Evolutionary conservation across 306 rosid genomes (phyloP).

Genomic region (Sicyos baderoa): DNA sequence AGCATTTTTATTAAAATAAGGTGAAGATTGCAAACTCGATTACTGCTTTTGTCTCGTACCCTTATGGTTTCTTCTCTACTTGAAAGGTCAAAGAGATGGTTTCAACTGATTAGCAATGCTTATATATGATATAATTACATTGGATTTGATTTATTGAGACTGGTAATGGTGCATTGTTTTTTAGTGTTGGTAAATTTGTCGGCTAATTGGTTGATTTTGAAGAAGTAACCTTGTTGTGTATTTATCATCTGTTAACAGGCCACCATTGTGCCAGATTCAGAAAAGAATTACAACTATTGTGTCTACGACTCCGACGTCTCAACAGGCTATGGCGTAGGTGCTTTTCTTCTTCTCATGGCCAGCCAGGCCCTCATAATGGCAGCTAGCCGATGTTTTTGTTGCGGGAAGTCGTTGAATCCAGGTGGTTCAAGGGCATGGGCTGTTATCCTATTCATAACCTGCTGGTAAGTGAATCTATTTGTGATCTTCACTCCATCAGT

Average conservation of each 20-base stretch:
- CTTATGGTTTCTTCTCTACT: background rate
- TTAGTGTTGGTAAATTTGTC: background rate
- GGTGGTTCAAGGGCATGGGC: constrained; percentile 92
- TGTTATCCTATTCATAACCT: constrained; percentile 65
- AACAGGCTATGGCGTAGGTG: constrained; percentile 91
- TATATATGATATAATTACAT: background rate
- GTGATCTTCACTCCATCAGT: constrained; percentile 14
- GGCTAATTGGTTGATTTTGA: background rate
- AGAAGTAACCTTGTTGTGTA: background rate
- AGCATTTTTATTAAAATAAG: background rate
- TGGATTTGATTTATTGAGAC: background rate
- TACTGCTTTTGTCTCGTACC: background rate
- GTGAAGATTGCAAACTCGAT: background rate
- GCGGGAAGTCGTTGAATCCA: constrained; percentile 78
- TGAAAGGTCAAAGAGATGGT: background rate
- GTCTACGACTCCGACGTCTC: constrained; percentile 71
- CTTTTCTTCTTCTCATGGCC: constrained; percentile 70
- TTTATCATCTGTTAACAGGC: constrained; percentile 47
- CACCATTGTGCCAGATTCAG: constrained; percentile 31
- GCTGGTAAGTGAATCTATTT: constrained; percentile 55
- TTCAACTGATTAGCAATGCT: background rate
- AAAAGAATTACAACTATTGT: constrained; percentile 43
- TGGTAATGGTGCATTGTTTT: constrained; percentile 4
- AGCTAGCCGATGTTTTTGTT: constrained; percentile 94
- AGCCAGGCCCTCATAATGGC: constrained; percentile 72